Evolutionary conservation across 768 basidiomycete genomes (phyloP).

Genomic region (Ramaria rubella): DNA sequence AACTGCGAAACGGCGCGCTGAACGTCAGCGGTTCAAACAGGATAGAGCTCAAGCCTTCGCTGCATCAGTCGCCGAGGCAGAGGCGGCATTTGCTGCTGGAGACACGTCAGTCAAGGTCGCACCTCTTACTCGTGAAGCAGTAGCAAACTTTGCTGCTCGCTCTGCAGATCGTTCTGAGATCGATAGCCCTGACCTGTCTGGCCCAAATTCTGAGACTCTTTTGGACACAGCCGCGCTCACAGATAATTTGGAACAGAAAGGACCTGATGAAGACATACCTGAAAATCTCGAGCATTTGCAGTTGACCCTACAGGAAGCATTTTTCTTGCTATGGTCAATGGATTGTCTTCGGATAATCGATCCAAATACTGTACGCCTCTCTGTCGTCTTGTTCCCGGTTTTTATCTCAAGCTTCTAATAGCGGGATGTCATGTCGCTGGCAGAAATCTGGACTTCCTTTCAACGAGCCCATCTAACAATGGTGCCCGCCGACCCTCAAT

Average conservation of each 20-base stretch:
- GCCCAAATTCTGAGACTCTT: not conserved
- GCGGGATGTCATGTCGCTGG: constrained; percentile 48
- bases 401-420: constrained; percentile 20
- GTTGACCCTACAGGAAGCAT: constrained; percentile 81
- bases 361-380: constrained; percentile 52
- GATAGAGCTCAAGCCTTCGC: constrained; percentile 88
- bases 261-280: constrained; percentile 45
- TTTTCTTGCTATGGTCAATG: constrained; percentile 79
- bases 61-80: constrained; percentile 71
- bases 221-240: not conserved
- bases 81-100: constrained; percentile 62
- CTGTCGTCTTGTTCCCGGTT: not conserved
- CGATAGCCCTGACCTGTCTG: not conserved
- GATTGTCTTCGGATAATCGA: constrained; percentile 73
- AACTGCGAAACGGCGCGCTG: constrained; percentile 78
- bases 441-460: constrained; percentile 59
- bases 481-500: constrained; percentile 20
- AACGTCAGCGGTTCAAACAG: constrained; percentile 88
- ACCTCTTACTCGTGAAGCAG: constrained; percentile 11
- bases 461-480: constrained; percentile 48
- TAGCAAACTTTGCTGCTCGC: constrained; percentile 4
- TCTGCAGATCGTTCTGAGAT: not conserved
- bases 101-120: constrained; percentile 28
- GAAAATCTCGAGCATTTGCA: constrained; percentile 87
- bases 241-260: constrained; percentile 18